phyloP scores from a whole-genome alignment of 768 basidiomycete species.

The Galerina sulciceps region DNA sequence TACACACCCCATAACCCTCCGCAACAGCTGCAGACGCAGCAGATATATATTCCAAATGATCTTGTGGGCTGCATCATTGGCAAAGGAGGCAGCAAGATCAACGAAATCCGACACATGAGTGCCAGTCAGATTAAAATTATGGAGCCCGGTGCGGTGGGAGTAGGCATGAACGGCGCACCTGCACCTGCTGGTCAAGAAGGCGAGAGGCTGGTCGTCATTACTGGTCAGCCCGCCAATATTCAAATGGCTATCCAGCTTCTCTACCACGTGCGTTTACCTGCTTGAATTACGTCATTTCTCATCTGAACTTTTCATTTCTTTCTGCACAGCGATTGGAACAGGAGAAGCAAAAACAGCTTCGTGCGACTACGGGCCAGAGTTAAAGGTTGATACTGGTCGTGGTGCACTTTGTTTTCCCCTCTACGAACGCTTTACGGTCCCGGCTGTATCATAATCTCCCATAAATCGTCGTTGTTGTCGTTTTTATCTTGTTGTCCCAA shows the following conservation, averaged over 20 bases:
- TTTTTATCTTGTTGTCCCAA: slow-evolving; percentile 4
- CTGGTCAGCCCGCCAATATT: slow-evolving; percentile 92
- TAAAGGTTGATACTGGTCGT: slow-evolving; percentile 8
- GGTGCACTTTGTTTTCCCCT: not conserved
- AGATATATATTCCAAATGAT: slow-evolving; percentile 98
- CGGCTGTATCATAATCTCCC: slow-evolving; percentile 9
- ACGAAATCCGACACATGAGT: slow-evolving; percentile 95
- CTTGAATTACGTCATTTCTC: not conserved
- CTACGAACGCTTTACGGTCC: slow-evolving; percentile 12
- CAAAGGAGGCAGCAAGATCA: slow-evolving; percentile 98
- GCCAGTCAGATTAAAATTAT: slow-evolving; percentile 98
- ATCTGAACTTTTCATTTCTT: not conserved
- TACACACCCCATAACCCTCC: slow-evolving; percentile 56
- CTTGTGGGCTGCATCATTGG: slow-evolving; percentile 98
- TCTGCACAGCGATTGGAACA: slow-evolving; percentile 74
- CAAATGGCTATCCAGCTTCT: slow-evolving; percentile 95
- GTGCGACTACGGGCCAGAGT: slow-evolving; percentile 32
- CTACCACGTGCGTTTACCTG: slow-evolving; percentile 65
- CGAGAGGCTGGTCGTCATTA: slow-evolving; percentile 94
- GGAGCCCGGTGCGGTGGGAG: slow-evolving; percentile 87
- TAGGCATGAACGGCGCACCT: slow-evolving; percentile 71
- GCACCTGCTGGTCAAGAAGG: slow-evolving; percentile 78
- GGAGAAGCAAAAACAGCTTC: slow-evolving; percentile 85
- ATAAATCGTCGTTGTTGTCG: slow-evolving; percentile 2
- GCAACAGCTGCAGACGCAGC: slow-evolving; percentile 89